Evolutionary conservation across 345 rosid genomes (phyloP).

Genomic region (Gossypium rotundifolium): DNA sequence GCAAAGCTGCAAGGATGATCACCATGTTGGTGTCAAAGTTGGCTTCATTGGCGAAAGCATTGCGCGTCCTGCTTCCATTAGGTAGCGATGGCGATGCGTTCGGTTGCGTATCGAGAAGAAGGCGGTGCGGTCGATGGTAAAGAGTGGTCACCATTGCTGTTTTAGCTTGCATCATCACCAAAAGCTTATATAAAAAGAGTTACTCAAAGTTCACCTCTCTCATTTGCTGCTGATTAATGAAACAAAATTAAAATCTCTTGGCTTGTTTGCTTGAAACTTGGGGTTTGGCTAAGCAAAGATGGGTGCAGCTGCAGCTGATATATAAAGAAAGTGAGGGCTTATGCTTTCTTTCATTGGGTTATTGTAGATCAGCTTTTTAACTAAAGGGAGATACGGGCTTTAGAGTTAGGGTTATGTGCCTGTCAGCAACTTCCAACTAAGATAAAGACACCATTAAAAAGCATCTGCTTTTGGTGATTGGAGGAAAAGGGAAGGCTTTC

Average conservation of each 20-base stretch:
- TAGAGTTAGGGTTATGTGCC: conserved; percentile 10
- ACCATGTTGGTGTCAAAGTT: conserved; percentile 77
- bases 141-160: conserved; percentile 14
- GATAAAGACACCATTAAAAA: conserved; percentile 14
- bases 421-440: conserved; percentile 23
- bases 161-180: neutral
- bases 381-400: conserved; percentile 10
- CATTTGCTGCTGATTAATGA: neutral
- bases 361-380: conserved; percentile 19
- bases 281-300: neutral
- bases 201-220: conserved; percentile 31
- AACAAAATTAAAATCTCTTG: no score
- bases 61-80: conserved; percentile 23
- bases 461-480: conserved; percentile 17
- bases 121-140: conserved; percentile 35
- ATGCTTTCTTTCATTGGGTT: conserved; percentile 6
- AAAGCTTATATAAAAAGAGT: conserved; percentile 20
- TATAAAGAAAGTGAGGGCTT: conserved; percentile 8
- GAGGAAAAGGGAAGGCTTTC: neutral
- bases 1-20: conserved; percentile 61
- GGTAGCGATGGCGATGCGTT: conserved; percentile 15
- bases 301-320: conserved; percentile 8
- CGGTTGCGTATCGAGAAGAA: conserved; percentile 30
- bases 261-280: neutral
- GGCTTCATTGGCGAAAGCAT: conserved; percentile 30